Evolutionary conservation across 345 rosid species (phyloP).

Genomic region (Raphanus sativus): DNA sequence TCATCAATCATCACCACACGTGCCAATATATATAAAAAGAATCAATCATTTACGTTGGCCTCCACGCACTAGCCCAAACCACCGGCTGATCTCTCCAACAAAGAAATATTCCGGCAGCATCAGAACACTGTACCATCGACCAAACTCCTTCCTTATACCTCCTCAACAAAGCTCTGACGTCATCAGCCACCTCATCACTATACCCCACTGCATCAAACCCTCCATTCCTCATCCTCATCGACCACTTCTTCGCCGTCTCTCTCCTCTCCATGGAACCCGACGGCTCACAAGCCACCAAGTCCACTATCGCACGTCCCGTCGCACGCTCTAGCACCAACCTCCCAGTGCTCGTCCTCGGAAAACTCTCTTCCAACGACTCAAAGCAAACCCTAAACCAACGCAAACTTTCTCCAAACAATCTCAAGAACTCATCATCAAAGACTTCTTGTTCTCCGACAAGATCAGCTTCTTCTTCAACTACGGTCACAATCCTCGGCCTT

Average conservation of each 20-base stretch:
- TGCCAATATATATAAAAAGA: conserved; percentile 32
- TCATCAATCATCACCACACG: conserved; percentile 43
- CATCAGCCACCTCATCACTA: conserved; percentile 92
- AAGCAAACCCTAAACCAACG: conserved; percentile 94
- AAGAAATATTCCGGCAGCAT: conserved; percentile 82
- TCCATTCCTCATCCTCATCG: conserved; percentile 54
- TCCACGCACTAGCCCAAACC: conserved; percentile 97
- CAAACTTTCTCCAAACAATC: conserved; percentile 68
- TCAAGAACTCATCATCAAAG: conserved; percentile 51
- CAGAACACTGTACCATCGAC: conserved; percentile 71
- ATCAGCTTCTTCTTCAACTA: conserved; percentile 95
- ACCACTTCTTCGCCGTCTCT: conserved; percentile 79
- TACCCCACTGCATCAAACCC: conserved; percentile 53
- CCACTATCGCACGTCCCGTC: conserved; percentile 75
- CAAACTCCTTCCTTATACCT: conserved; percentile 90
- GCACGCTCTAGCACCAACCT: conserved; percentile 80
- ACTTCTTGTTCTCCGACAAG: conserved; percentile 58
- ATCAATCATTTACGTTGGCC: conserved; percentile 46
- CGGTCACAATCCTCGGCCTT: conserved; percentile 72
- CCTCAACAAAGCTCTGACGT: conserved; percentile 83
- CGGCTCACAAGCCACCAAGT: conserved; percentile 75
- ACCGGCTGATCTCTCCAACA: conserved; percentile 94
- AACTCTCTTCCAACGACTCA: conserved; percentile 78
- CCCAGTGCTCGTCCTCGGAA: conserved; percentile 76
- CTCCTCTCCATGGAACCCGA: conserved; percentile 67